Percentiles rank a stretch among this genome's conserved stretches.
Evolutionary conservation across 306 rosid species (phyloP).

Genomic region (Sophora flavescens): DNA sequence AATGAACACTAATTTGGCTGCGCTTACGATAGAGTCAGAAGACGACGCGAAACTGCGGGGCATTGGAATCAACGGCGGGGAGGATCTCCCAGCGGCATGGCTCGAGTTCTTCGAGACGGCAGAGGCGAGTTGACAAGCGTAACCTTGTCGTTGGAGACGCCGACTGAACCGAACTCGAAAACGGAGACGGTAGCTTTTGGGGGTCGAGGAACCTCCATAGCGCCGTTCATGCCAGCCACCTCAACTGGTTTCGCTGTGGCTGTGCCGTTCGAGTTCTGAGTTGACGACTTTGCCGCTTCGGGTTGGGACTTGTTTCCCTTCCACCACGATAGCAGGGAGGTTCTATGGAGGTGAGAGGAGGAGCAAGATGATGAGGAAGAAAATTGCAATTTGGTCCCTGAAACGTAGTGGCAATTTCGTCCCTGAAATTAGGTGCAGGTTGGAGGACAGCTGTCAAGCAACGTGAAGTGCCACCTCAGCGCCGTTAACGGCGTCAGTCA

Average conservation of each 20-base stretch:
- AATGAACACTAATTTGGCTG: neutral
- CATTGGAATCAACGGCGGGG: conserved; percentile 76
- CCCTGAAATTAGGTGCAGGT: too few species aligned
- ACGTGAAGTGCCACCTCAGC: too few species aligned
- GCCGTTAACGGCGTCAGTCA: too few species aligned
- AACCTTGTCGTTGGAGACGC: conserved; percentile 76
- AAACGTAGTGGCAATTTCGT: too few species aligned
- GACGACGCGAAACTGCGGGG: conserved; percentile 93
- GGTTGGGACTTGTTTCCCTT: conserved; percentile 55
- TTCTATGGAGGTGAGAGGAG: too few species aligned
- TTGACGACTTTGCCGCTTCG: conserved; percentile 42
- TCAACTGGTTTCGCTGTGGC: neutral
- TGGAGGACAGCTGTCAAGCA: too few species aligned
- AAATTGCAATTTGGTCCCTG: too few species aligned
- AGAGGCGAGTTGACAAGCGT: conserved; percentile 87
- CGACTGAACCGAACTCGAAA: conserved; percentile 89
- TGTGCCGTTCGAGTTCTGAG: conserved; percentile 11
- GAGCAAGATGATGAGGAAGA: too few species aligned
- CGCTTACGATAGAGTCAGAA: conserved; percentile 48
- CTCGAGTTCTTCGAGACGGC: conserved; percentile 97
- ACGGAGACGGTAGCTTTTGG: conserved; percentile 58
- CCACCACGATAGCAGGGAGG: conserved; percentile 89
- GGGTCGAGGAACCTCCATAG: conserved; percentile 80
- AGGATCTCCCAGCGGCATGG: conserved; percentile 98
- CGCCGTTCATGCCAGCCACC: conserved; percentile 81